Evolutionary conservation across 2,329 filamentous ascomycete species (phyloP).

Genomic region (Fusarium metavorans): DNA sequence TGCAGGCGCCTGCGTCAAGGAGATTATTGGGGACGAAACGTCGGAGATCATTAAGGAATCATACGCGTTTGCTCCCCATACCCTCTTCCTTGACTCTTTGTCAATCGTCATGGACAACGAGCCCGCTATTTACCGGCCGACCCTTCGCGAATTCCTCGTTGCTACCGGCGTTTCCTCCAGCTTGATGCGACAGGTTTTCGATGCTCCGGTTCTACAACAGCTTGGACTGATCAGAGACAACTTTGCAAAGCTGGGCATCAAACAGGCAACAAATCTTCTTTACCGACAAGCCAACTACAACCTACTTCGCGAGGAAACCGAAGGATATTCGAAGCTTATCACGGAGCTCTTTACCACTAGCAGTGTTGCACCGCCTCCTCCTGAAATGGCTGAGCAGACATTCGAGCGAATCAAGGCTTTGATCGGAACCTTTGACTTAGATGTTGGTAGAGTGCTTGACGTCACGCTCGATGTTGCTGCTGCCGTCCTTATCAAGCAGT

Average conservation of each 20-base stretch:
- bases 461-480: conserved; percentile 96
- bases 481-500: conserved; percentile 91
- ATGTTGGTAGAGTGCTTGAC: conserved; percentile 93
- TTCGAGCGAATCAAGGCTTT: conserved; percentile 94
- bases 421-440: conserved; percentile 96
- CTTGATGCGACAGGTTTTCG: conserved; percentile 85
- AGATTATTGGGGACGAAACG: conserved; percentile 74
- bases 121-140: conserved; percentile 59
- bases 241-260: conserved; percentile 84
- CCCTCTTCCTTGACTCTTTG: conserved; percentile 85
- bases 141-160: conserved; percentile 75
- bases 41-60: conserved; percentile 63
- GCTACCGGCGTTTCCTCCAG: conserved; percentile 78
- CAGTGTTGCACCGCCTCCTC: conserved; percentile 77
- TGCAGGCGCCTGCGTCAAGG: conserved; percentile 78
- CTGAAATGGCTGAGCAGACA: conserved; percentile 82
- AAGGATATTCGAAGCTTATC: conserved; percentile 95
- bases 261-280: conserved; percentile 90
- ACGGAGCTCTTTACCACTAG: conserved; percentile 95
- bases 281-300: conserved; percentile 99
- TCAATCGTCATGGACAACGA: conserved; percentile 83
- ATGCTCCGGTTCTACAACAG: conserved; percentile 78
- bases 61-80: conserved; percentile 70
- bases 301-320: conserved; percentile 91
- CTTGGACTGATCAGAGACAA: conserved; percentile 86